Base-by-base conservation (phyloP, 371 early-diverging fungal species). In the Homolaphlyctis polyrhiza region DNA sequence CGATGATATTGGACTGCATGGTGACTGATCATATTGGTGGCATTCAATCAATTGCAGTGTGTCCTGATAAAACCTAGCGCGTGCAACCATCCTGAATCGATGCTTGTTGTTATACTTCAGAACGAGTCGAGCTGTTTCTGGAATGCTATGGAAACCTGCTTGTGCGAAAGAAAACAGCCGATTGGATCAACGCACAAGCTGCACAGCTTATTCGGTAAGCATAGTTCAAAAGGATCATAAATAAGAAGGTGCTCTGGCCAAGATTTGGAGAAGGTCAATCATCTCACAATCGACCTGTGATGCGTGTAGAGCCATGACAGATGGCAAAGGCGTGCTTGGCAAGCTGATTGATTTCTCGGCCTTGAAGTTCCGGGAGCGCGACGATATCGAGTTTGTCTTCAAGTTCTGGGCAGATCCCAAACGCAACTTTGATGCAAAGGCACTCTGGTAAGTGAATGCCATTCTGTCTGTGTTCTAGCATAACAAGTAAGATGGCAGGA, bases 351-450 rank as follows among this genome's bases (percentile, higher is more conserved):
- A 77, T 58, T 69, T 80, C 47, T 60, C 66, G 1, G 30, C 11
- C 35, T 65, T 81, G 21, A 68, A 68, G 45, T 82, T 69, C 63
- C 50, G 78, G 13, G 84, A 83, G 35, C 62, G 77, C 28, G 84
- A 83, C 62, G 84, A 83, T 52, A 18, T 83, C 13, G 81, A 80
- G 52, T 71, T 67, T 32, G 72, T 73, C 14, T 69, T 81, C 64
- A 67, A 76, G 61, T 79, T 80, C 64, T 82, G 76, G 74, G 58
- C 63, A 14, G 61, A 63, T 25, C 51, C 67, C 35, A 63, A 49
- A 27, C 54, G 50, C 13, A 62, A 58, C 18, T 78, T 71, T 45
- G 74, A 80, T n/a, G 59, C 73, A 16, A 60, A 66, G 4, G 48
- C 33, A 2, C 62, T 80, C 18, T 77, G 79, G 77, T 66, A 51